phyloP scores from a whole-genome alignment of 805 yeast species.

The Teunomyces pallodes region DNA sequence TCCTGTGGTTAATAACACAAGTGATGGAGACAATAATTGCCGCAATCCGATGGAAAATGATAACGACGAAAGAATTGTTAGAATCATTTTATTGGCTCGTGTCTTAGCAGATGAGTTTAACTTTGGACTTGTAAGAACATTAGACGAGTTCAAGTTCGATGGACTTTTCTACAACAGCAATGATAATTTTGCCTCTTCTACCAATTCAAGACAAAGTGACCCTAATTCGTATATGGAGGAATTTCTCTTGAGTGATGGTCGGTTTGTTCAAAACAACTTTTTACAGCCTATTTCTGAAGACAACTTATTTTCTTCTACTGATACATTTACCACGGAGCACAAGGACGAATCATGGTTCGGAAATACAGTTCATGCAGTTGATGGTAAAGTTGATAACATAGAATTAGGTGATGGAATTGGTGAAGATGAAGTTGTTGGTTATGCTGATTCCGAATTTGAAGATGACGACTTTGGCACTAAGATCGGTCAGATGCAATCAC shows the following conservation, averaged over 20 bases:
- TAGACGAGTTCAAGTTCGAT: slow-evolving; percentile 44
- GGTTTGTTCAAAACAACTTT: slow-evolving; percentile 42
- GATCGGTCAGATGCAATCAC: slow-evolving; percentile 3
- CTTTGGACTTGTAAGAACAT: slow-evolving; percentile 53
- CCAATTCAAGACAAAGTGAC: slow-evolving; percentile 17
- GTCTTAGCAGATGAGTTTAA: slow-evolving; percentile 49
- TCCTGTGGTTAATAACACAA: slow-evolving; percentile 21
- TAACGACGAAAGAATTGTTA: slow-evolving; percentile 49
- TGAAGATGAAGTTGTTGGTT: slow-evolving; percentile 22
- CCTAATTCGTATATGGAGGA: slow-evolving; percentile 29
- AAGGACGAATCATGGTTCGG: slow-evolving; percentile 29
- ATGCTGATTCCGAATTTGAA: slow-evolving; percentile 30
- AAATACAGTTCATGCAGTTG: slow-evolving; percentile 11
- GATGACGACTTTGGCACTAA: slow-evolving; percentile 25
- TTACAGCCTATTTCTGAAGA: slow-evolving; percentile 33
- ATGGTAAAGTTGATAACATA: slow-evolving; percentile 9
- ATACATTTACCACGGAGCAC: slow-evolving; percentile 10
- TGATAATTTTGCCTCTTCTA: slow-evolving; percentile 19
- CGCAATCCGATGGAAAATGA: slow-evolving; percentile 34
- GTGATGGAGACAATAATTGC: slow-evolving; percentile 7
- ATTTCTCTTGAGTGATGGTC: slow-evolving; percentile 37
- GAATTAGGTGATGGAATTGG: slow-evolving; percentile 23
- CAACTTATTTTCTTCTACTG: slow-evolving; percentile 19
- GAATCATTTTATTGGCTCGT: slow-evolving; percentile 52
- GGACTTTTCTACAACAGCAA: slow-evolving; percentile 23